phyloP scores from a whole-genome alignment of 257 asterid genomes.

The Handroanthus guayacan region DNA sequence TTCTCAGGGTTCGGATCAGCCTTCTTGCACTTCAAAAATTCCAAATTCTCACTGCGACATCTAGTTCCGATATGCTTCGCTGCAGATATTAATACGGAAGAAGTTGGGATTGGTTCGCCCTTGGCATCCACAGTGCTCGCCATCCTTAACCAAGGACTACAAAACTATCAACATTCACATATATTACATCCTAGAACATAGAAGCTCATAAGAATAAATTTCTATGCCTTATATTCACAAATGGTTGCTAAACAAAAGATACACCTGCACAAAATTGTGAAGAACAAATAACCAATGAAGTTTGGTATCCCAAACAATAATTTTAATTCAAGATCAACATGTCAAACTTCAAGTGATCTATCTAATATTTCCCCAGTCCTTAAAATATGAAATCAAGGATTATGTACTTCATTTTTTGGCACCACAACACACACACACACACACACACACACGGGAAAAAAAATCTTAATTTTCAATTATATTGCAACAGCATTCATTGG shows the following conservation, averaged over 20 bases:
- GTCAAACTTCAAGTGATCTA: not conserved
- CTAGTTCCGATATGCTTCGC: slow-evolving; percentile 74
- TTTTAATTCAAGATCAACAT: not conserved
- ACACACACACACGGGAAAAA: too few relatives aligned
- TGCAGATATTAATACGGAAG: slow-evolving; percentile 72
- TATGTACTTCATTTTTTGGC: not conserved
- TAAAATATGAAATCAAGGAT: slow-evolving; percentile 12
- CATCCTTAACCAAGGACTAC: slow-evolving; percentile 48
- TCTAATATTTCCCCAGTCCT: slow-evolving; percentile 3
- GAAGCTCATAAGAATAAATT: slow-evolving; percentile 14
- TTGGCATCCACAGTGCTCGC: slow-evolving; percentile 55
- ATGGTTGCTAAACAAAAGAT: not conserved
- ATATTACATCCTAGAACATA: not conserved
- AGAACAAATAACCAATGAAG: not conserved
- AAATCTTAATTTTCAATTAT: not conserved
- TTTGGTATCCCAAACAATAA: not conserved
- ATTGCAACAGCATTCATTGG: slow-evolving; percentile 4
- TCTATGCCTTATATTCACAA: not conserved
- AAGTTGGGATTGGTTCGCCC: slow-evolving; percentile 74
- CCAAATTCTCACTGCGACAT: slow-evolving; percentile 73
- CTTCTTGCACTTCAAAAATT: slow-evolving; percentile 82
- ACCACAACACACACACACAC: not conserved
- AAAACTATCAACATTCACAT: slow-evolving; percentile 18
- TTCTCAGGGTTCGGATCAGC: slow-evolving; percentile 84
- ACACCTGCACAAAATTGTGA: not conserved